A percentile compares a stretch with the other conserved stretches of the same genome.
phyloP scores from a whole-genome alignment of 371 early-diverging fungal species.

The Mortierella sp. region DNA sequence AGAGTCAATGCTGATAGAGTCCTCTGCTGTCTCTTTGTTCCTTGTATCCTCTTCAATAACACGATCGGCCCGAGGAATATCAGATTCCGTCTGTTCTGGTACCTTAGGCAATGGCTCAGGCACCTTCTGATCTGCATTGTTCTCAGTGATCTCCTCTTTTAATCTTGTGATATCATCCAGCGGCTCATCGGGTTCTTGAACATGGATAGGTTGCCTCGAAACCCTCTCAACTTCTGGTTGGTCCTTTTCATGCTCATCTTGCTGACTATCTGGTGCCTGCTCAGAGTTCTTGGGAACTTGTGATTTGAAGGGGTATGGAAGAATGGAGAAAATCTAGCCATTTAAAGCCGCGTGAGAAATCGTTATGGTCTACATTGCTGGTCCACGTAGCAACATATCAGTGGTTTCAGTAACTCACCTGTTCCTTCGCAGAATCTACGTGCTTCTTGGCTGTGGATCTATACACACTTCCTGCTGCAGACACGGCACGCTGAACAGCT shows the following conservation, averaged over 20 bases:
- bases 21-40: too few relatives aligned
- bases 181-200: neutral
- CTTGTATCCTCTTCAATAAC: neutral
- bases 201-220: constrained; percentile 35
- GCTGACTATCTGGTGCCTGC: neutral
- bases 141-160: too few relatives aligned
- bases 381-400: neutral
- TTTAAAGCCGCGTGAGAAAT: neutral
- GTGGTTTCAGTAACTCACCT: constrained; percentile 20
- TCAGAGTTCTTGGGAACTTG: constrained; percentile 5
- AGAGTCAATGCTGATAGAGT: neutral
- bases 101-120: neutral
- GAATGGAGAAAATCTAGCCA: constrained; percentile 25
- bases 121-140: too few relatives aligned
- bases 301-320: constrained; percentile 45
- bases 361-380: neutral
- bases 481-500: constrained; percentile 34
- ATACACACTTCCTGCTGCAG: constrained; percentile 35
- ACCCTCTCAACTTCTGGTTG: constrained; percentile 4
- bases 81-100: neutral
- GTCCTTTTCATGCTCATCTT: neutral
- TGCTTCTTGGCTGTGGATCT: constrained; percentile 47
- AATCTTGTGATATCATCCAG: neutral
- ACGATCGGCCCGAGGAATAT: too few relatives aligned
- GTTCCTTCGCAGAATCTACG: constrained; percentile 46